phyloP scores from a whole-genome alignment of 768 basidiomycete genomes.

The Gelatoporia subvermispora region DNA sequence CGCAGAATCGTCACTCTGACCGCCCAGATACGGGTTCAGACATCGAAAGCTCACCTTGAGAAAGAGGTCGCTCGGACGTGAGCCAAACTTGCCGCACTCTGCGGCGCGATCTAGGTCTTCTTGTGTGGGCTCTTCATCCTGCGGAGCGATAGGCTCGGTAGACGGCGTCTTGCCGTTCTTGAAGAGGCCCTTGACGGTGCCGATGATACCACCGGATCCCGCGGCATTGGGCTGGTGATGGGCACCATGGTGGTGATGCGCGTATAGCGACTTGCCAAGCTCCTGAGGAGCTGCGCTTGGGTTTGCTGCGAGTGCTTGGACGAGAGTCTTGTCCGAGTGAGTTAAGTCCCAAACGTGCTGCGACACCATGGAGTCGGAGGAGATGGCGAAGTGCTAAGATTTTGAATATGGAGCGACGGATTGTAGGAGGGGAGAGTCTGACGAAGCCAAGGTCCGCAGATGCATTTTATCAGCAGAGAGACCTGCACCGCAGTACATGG shows the following conservation, averaged over 20 bases:
- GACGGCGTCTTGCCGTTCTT: constrained; percentile 1
- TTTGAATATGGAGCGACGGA: no score
- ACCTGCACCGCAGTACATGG: no score
- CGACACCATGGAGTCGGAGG: constrained; percentile 5
- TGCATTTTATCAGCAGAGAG: no score
- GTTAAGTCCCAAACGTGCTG: constrained; percentile 1
- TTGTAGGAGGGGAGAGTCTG: no score
- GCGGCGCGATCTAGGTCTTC: constrained; percentile 44
- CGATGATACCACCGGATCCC: constrained; percentile 1
- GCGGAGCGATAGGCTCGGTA: not conserved
- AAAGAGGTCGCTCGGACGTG: constrained; percentile 53
- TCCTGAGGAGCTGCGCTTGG: not conserved
- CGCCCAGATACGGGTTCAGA: no score
- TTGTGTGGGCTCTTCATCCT: constrained; percentile 25
- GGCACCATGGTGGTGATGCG: constrained; percentile 4
- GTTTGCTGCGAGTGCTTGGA: not conserved
- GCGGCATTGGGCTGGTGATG: constrained; percentile 1
- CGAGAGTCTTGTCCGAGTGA: constrained; percentile 6
- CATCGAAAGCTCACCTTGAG: constrained; percentile 50
- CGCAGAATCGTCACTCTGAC: no score
- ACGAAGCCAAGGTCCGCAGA: no score
- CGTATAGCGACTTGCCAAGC: constrained; percentile 6
- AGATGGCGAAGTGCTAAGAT: no score
- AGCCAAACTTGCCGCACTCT: constrained; percentile 48
- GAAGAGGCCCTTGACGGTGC: constrained; percentile 1